Percentiles rank a stretch among this genome's conserved stretches.
Evolutionary conservation across 495 filamentous ascomycete species (phyloP).

Genomic region (Aspergillus asperescens): DNA sequence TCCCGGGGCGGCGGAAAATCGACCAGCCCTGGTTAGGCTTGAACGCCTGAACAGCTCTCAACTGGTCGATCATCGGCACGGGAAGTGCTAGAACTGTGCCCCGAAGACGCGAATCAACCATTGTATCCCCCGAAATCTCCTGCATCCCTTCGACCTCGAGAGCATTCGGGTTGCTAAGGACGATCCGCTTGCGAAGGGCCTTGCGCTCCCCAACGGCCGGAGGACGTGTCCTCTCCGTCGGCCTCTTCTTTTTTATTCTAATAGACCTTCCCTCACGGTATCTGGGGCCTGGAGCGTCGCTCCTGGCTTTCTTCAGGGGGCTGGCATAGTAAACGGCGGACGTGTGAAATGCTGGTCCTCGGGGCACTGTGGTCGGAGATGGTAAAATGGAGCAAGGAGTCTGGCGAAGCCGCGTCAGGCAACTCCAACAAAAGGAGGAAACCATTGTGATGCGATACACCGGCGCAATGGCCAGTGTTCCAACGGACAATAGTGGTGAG

Average conservation of each 20-base stretch:
- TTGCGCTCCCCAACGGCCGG: constrained; percentile 77
- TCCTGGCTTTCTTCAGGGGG: constrained; percentile 36
- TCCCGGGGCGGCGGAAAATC: constrained; percentile 73
- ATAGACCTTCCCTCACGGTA: constrained; percentile 38
- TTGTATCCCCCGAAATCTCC: constrained; percentile 51
- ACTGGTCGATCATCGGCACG: constrained; percentile 63
- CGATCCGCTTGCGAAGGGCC: constrained; percentile 77
- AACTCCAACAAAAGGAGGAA: constrained; percentile 62
- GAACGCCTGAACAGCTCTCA: constrained; percentile 82
- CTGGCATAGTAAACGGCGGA: constrained; percentile 35
- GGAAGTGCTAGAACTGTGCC: constrained; percentile 67
- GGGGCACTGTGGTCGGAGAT: constrained; percentile 31
- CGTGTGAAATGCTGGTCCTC: constrained; percentile 44
- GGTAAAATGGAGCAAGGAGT: constrained; percentile 44
- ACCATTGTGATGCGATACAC: constrained; percentile 50
- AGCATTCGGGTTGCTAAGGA: constrained; percentile 91
- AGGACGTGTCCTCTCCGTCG: constrained; percentile 38
- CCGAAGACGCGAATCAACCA: constrained; percentile 47
- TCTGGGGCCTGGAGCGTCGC: constrained; percentile 17
- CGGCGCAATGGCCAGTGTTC: constrained; percentile 35
- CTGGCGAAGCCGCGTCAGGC: constrained; percentile 49
- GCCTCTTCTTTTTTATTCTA: constrained; percentile 47
- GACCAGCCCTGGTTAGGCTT: constrained; percentile 86
- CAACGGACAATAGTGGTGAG: constrained; percentile 30
- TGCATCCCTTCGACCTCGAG: constrained; percentile 62